phyloP scores from a whole-genome alignment of 179 eudicot genomes.

The Nepenthes alata region DNA sequence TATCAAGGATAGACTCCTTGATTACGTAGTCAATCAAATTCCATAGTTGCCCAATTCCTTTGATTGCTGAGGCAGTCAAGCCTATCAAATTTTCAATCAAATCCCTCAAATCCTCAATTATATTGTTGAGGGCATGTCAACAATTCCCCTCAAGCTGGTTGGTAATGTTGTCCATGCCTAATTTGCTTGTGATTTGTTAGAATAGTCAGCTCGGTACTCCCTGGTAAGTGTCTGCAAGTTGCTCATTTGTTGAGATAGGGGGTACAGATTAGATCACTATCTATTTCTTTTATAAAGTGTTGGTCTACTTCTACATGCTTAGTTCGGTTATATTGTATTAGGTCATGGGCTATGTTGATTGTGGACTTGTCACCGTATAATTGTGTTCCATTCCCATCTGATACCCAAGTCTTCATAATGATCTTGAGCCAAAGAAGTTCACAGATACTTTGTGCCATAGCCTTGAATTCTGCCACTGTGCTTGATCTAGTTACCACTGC shows the following conservation, averaged over 20 bases:
- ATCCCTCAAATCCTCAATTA: too few species aligned
- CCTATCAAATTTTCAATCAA: too few species aligned
- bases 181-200: neutral
- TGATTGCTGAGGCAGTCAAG: too few species aligned
- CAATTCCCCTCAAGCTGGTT: neutral
- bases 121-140: too few species aligned
- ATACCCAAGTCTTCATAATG: neutral
- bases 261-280: neutral
- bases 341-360: neutral
- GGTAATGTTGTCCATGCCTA: neutral
- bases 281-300: constrained; percentile 1
- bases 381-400: neutral
- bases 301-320: neutral
- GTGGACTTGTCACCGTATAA: neutral
- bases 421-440: neutral
- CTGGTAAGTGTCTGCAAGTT: neutral
- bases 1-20: too few species aligned
- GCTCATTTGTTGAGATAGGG: neutral
- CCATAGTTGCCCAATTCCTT: neutral
- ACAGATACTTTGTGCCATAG: neutral
- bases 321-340: neutral
- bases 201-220: neutral
- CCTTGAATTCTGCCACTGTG: neutral
- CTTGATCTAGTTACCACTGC: neutral
- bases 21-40: too few species aligned